Conservation (phyloP, 495 filamentous ascomycete genomes). For the Aspergillus diversus region DNA sequence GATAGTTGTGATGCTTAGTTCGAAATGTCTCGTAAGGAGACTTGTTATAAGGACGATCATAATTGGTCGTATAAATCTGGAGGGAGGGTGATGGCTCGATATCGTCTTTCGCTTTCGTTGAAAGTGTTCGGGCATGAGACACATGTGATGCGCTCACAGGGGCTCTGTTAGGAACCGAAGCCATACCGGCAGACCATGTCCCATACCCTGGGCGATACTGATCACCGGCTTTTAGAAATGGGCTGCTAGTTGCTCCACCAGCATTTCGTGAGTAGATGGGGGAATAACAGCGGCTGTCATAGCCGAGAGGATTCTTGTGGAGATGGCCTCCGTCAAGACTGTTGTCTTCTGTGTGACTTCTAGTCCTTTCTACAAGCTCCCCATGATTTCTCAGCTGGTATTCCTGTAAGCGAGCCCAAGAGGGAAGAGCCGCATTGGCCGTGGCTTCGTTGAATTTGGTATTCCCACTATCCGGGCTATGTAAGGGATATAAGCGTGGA, state of each 20-base stretch:
- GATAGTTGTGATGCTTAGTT: conserved; percentile 11
- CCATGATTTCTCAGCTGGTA: background rate
- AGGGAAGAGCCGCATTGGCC: background rate
- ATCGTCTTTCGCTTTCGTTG: background rate
- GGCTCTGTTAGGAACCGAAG: conserved; percentile 4
- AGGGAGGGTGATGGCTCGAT: conserved; percentile 17
- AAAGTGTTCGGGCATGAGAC: background rate
- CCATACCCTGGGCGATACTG: conserved; percentile 1
- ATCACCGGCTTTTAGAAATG: conserved; percentile 17
- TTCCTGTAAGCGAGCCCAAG: conserved; percentile 12
- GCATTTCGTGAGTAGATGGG: conserved; percentile 9
- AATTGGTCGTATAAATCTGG: conserved; percentile 24
- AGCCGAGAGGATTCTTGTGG: conserved; percentile 28
- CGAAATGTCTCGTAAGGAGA: conserved; percentile 27
- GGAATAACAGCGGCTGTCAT: conserved; percentile 10
- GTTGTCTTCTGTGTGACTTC: conserved; percentile 4
- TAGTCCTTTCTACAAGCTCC: background rate
- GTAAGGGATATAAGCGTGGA: conserved; percentile 15
- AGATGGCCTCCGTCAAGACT: conserved; percentile 10
- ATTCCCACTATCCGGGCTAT: conserved; percentile 10
- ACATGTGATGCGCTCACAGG: background rate
- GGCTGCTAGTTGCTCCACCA: conserved; percentile 19
- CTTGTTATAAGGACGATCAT: conserved; percentile 24
- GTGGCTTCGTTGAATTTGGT: conserved; percentile 1
- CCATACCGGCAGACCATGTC: conserved; percentile 4